Conservation (phyloP, 306 rosid genomes). For the Gastrolobium bilobum region DNA sequence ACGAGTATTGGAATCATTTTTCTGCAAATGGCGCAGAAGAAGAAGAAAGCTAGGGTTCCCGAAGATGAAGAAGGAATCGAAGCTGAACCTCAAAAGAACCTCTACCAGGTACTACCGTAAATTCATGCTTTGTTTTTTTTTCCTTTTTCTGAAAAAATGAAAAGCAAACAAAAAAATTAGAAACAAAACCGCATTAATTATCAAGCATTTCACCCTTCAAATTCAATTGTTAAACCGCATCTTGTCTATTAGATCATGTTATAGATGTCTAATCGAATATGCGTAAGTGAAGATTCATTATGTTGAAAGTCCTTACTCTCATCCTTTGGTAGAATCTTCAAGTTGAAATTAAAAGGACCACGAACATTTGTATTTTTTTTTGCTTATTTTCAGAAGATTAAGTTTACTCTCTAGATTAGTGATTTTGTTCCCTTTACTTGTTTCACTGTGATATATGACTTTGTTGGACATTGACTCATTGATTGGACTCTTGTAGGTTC, state of each 20-base stretch:
- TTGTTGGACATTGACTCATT: neutral
- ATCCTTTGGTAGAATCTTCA: too few relatives aligned
- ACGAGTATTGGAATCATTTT: conserved; percentile 27
- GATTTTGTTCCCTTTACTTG: neutral
- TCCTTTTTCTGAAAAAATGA: neutral
- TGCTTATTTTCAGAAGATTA: neutral
- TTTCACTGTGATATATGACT: neutral
- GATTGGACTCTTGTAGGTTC: conserved; percentile 56
- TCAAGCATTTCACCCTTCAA: neutral
- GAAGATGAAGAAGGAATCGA: conserved; percentile 56
- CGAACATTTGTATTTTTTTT: neutral
- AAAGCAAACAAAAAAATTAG: neutral
- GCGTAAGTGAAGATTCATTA: too few relatives aligned
- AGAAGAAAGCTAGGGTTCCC: conserved; percentile 70
- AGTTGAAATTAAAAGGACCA: neutral
- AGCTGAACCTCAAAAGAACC: conserved; percentile 45
- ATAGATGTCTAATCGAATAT: too few relatives aligned
- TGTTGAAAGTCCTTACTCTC: too few relatives aligned
- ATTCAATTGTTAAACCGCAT: neutral
- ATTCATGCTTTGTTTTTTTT: neutral
- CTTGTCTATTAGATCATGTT: too few relatives aligned
- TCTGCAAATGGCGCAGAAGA: conserved; percentile 58
- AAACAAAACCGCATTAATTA: neutral
- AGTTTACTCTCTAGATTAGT: neutral
- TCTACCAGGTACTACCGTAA: conserved; percentile 70